Evolutionary conservation across 495 filamentous ascomycete species (phyloP).

Genomic region (Penicillium pancosmium): DNA sequence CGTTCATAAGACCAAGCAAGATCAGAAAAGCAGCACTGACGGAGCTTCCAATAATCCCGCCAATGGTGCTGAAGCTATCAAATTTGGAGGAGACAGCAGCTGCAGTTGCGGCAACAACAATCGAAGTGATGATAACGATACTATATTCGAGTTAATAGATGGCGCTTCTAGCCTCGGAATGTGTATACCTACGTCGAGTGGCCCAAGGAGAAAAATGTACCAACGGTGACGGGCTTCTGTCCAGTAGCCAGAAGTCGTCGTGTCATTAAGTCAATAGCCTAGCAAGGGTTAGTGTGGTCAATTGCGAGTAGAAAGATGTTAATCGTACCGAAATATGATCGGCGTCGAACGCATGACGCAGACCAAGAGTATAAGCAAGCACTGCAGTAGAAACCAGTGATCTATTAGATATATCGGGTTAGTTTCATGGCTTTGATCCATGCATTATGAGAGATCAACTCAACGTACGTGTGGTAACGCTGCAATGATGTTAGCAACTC

Average conservation of each 20-base stretch:
- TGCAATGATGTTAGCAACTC: slow-evolving; percentile 18
- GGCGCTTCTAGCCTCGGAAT: not conserved
- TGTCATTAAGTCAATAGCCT: slow-evolving; percentile 96
- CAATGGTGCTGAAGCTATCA: slow-evolving; percentile 76
- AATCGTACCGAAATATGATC: slow-evolving; percentile 80
- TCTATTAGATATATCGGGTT: slow-evolving; percentile 26
- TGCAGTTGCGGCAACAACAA: slow-evolving; percentile 87
- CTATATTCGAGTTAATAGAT: slow-evolving; percentile 29
- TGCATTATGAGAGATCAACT: not conserved
- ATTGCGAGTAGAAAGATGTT: not conserved
- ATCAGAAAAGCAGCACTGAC: slow-evolving; percentile 83
- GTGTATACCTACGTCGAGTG: slow-evolving; percentile 69
- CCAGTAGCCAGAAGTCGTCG: slow-evolving; percentile 85
- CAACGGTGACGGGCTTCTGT: slow-evolving; percentile 86
- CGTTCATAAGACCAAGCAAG: slow-evolving; percentile 79
- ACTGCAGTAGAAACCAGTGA: slow-evolving; percentile 76
- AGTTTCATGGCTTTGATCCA: not conserved
- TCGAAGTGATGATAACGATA: slow-evolving; percentile 86
- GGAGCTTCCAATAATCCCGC: slow-evolving; percentile 78
- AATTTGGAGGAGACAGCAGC: slow-evolving; percentile 80
- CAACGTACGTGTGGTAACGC: slow-evolving; percentile 43
- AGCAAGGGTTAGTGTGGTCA: slow-evolving; percentile 1
- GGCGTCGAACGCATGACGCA: slow-evolving; percentile 93
- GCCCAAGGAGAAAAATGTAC: slow-evolving; percentile 92
- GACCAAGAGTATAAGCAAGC: slow-evolving; percentile 83